A percentile compares a stretch with the other conserved stretches of the same genome.
Conservation (phyloP, 768 basidiomycete species). For the Mycena haematopus region DNA sequence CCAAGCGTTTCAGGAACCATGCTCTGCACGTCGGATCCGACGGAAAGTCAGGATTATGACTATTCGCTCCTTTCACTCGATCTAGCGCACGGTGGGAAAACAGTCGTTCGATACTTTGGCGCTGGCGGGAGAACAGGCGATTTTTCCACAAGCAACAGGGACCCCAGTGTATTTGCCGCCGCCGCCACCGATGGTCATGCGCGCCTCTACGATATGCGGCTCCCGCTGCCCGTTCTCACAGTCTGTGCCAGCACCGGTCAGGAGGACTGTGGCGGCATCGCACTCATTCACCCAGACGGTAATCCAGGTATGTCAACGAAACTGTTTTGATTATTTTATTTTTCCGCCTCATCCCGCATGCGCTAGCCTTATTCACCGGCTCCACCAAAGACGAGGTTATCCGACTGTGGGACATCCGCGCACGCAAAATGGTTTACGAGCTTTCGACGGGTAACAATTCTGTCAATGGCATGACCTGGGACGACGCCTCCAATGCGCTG, state of each 20-base stretch:
- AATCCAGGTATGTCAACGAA: constrained; percentile 41
- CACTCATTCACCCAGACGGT: constrained; percentile 45
- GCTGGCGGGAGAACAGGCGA: constrained; percentile 41
- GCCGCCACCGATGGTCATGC: constrained; percentile 45
- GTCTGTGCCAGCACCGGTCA: constrained; percentile 32
- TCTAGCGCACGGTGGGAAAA: constrained; percentile 42
- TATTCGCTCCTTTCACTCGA: constrained; percentile 38
- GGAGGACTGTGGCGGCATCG: constrained; percentile 32
- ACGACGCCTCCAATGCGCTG: constrained; percentile 34
- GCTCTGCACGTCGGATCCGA: constrained; percentile 31
- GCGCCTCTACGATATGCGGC: constrained; percentile 46
- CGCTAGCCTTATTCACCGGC: constrained; percentile 38
- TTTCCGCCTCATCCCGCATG: background rate
- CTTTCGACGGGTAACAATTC: constrained; percentile 52
- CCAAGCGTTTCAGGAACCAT: constrained; percentile 31
- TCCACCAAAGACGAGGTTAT: constrained; percentile 38
- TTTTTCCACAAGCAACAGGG: constrained; percentile 43
- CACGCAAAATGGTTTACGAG: constrained; percentile 44
- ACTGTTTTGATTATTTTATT: background rate
- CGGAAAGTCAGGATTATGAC: background rate
- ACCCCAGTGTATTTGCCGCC: constrained; percentile 46
- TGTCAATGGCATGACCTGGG: constrained; percentile 45
- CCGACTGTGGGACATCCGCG: constrained; percentile 52
- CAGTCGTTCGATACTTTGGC: constrained; percentile 42
- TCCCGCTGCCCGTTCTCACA: constrained; percentile 44